Base-by-base conservation (phyloP, 2,329 filamentous ascomycete species). In the Endocalyx cinctus region DNA sequence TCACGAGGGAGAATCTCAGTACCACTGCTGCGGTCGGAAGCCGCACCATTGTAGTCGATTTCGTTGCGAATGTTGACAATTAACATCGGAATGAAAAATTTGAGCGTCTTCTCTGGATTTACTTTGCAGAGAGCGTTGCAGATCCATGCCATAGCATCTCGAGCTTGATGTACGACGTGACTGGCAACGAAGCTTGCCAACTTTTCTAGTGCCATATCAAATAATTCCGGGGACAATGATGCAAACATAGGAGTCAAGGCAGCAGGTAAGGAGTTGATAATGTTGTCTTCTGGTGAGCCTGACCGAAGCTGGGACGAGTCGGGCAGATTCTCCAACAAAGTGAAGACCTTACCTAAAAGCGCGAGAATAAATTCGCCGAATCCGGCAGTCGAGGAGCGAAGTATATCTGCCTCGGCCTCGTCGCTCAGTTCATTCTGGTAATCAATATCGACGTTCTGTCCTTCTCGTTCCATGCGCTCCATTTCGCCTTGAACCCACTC, bases 141-240 rank as follows among this genome's bases (percentile, higher is more conserved):
- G 34, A 97, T 97, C 73, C 95, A 98, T 2, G 94, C 92, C 84
- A 98, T 96, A 6, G 92, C 90, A 68, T 98, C 92, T 45, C 90
- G 74, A 33, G 92, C 90, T 62, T 97, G 92, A 51, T 98, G 89
- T 13, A 98, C 90, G 30, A 98, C 92, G 63, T 97, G 92, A 43
- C 86, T 86, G 2, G 85, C 82, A 17, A 96, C 84, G 57, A 98
- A 98, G 19, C 86, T 79, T 3, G 88, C 84, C 48, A 98, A 79
- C 67, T 97, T 97, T 39, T 94, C 84, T 31, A 98, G 66, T 1
- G 87, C 87, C 55, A 92, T 77, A 51, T 97, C 92, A 51, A 94
- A 98, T 10, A 97, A 76, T 52, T 96, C 88, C 0, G 90, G 87
- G 0, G 92, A 97, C 16, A 98, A 67, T 0, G 89, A 87, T 1